These are phyloP conservation scores for Canavalia gladiata DNA, from an alignment of 306 rosid genomes.

Conservation along the genomic window DNA sequence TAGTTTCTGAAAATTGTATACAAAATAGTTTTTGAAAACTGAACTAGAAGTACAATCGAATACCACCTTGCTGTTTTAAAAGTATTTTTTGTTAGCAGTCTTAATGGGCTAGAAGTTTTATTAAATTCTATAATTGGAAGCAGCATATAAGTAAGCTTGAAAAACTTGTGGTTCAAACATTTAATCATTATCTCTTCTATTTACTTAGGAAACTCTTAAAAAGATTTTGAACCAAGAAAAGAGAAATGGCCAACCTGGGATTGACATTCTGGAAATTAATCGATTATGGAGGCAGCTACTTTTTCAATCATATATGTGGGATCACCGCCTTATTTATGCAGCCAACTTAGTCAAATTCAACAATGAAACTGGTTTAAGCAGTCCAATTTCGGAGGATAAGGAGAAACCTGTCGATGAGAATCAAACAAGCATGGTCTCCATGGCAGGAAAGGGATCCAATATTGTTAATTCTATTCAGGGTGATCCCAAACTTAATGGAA, in stretches of 20 bases:
- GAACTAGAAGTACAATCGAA: too few species aligned
- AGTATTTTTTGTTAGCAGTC: slow-evolving; percentile 11
- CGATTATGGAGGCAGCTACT: slow-evolving; percentile 81
- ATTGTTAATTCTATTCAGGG: slow-evolving; percentile 51
- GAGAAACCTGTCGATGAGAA: slow-evolving; percentile 59
- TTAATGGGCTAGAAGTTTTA: slow-evolving; percentile 29
- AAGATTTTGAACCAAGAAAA: slow-evolving; percentile 65
- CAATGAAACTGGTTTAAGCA: slow-evolving; percentile 51
- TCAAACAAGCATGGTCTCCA: slow-evolving; percentile 47
- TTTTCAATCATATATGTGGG: slow-evolving; percentile 92
- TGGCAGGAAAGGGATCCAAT: slow-evolving; percentile 56
- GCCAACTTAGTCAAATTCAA: slow-evolving; percentile 54
- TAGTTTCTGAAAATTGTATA: too few species aligned
- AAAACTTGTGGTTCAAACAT: slow-evolving; percentile 41
- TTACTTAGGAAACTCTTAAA: slow-evolving; percentile 71
- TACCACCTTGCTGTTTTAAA: slow-evolving; percentile 12
- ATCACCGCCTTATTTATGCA: slow-evolving; percentile 71
- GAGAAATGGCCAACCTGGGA: slow-evolving; percentile 67
- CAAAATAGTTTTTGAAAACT: too few species aligned
- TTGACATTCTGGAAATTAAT: slow-evolving; percentile 89
- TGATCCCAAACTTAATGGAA: slow-evolving; percentile 49
- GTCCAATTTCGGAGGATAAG: slow-evolving; percentile 56
- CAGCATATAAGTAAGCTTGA: slow-evolving; percentile 38
- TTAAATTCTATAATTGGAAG: slow-evolving; percentile 30
- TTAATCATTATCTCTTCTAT: slow-evolving; percentile 36